Percentiles rank a stretch among this genome's conserved stretches.
These are phyloP conservation scores for Inga leiocalycina DNA, from an alignment of 306 rosid species.

Conservation along the genomic window DNA sequence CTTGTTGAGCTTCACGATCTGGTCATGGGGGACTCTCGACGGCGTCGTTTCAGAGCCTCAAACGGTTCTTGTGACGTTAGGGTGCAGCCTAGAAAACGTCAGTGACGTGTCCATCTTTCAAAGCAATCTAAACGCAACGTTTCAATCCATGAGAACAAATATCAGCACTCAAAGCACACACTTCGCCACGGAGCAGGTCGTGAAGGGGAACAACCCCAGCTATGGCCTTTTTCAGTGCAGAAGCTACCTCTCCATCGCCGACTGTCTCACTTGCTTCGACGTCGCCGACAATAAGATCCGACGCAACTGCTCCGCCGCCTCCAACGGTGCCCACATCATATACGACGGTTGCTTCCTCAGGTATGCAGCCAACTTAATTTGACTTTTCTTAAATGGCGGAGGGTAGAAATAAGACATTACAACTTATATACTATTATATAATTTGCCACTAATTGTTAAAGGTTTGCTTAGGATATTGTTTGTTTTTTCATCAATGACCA, in stretches of 20 bases:
- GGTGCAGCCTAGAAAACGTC: slow-evolving; percentile 59
- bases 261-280: slow-evolving; percentile 53
- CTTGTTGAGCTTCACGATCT: background rate
- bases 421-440: background rate
- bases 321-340: slow-evolving; percentile 64
- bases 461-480: background rate
- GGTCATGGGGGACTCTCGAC: slow-evolving; percentile 8
- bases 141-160: slow-evolving; percentile 34
- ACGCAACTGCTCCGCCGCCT: slow-evolving; percentile 49
- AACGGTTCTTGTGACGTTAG: slow-evolving; percentile 32
- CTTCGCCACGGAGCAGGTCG: slow-evolving; percentile 50
- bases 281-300: slow-evolving; percentile 42
- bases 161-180: slow-evolving; percentile 34
- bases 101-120: slow-evolving; percentile 35
- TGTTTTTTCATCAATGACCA: background rate
- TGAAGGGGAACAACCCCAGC: slow-evolving; percentile 20
- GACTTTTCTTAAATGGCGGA: background rate
- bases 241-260: slow-evolving; percentile 50
- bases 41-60: slow-evolving; percentile 45
- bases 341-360: slow-evolving; percentile 75
- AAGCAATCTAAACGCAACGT: slow-evolving; percentile 46
- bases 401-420: background rate
- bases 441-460: too few species aligned
- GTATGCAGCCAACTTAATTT: slow-evolving; percentile 22
- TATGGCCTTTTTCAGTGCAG: slow-evolving; percentile 65